Base-by-base conservation (phyloP, 2,329 filamentous ascomycete genomes). In the Aspergillus ochraceus region DNA sequence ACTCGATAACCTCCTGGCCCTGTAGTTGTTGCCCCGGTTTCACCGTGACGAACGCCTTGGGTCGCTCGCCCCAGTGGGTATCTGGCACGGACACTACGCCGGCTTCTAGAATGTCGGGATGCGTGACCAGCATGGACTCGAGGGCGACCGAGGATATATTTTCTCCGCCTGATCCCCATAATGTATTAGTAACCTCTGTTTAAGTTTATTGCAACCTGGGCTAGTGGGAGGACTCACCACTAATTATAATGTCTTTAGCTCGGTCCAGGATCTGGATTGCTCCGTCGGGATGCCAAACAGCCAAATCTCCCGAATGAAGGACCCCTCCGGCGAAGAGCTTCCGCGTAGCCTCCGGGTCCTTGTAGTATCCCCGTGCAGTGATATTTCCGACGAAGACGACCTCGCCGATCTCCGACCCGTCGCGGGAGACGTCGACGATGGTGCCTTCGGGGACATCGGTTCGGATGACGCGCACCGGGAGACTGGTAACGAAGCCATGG, bases 181-280 rank as follows among this genome's bases (percentile, higher is more conserved):
- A 59, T 53, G 47, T 57, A 36, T 52, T 46, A n/a, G 47, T 49
- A 8, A 56, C 42, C 30, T 14, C 29, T 60, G 49, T 50, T 24
- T 3, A 49, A 9, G 17, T 6, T 5, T 29, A 3, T 36, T 5
- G 45, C 19, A 5, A 47, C 45, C 20, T 46, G 12, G 0, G 3
- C 42, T 46, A 6, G 42, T 3, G 17, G 17, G 24, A 29, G 20
- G 10, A 75, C 83, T 67, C 80, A 91, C 90, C 91, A 55, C 91
- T 96, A 64, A 99, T 99, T 70, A 99, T 99, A 55, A 99, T 97
- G 73, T 99, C 95, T 80, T 99, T 99, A 14, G 92, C 91, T 20
- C 95, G 85, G 77, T 99, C 95, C 60, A 96, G 81, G 64, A 99
- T 97, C 80, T 98, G 92, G 49, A 92, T 88, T 59, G 91, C 90